These are phyloP conservation scores for Colletotrichum filicis DNA, from an alignment of 2,329 filamentous ascomycete species.

Conservation along the genomic window DNA sequence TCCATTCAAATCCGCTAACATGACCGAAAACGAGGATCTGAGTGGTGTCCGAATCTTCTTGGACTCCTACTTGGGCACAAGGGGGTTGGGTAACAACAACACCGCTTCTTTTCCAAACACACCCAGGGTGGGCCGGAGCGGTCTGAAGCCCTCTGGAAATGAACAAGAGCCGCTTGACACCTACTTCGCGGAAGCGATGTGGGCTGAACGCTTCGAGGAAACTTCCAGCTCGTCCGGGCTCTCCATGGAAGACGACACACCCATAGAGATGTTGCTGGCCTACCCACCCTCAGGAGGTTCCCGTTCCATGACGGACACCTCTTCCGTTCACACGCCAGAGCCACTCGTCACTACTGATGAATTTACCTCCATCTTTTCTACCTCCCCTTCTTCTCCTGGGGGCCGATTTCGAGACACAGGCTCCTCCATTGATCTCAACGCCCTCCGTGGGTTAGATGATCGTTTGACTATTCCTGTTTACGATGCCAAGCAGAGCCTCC, in stretches of 20 bases:
- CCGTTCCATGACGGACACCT: not conserved
- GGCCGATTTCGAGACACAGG: not conserved
- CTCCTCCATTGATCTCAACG: not conserved
- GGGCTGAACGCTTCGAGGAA: not conserved
- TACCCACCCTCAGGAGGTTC: not conserved
- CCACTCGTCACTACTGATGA: not conserved
- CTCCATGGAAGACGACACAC: not conserved
- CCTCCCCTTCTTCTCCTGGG: not conserved
- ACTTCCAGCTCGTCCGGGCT: not conserved
- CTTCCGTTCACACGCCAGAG: not conserved
- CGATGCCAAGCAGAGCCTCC: constrained; percentile 8
- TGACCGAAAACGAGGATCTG: constrained; percentile 4
- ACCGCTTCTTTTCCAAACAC: not conserved
- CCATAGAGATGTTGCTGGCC: not conserved
- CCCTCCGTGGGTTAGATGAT: not conserved
- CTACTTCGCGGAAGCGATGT: not conserved
- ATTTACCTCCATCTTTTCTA: not conserved
- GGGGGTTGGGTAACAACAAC: not conserved
- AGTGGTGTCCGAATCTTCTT: constrained; percentile 1
- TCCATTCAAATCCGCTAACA: constrained; percentile 1
- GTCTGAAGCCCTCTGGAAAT: not conserved
- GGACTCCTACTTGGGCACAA: not conserved
- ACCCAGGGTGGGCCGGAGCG: not conserved
- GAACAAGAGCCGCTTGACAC: not conserved
- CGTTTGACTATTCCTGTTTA: not conserved